Conservation (phyloP, 768 basidiomycete species). For the Serendipita sp. region DNA sequence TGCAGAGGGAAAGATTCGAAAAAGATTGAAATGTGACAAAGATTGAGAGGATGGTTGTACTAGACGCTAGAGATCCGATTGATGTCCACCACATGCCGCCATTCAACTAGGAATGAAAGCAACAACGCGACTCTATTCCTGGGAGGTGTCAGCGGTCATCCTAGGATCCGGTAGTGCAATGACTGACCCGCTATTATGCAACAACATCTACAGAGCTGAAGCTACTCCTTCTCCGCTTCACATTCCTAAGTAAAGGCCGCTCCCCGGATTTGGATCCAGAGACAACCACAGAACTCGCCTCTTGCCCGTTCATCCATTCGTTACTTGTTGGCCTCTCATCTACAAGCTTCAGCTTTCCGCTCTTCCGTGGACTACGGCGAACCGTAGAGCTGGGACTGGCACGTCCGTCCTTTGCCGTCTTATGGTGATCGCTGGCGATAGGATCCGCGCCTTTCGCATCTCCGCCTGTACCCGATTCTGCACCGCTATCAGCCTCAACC, state of each 20-base stretch:
- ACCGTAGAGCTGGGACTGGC: not conserved
- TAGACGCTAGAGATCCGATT: no score
- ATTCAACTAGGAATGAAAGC: no score
- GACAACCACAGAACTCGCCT: slow-evolving; percentile 51
- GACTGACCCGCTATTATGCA: slow-evolving; percentile 26
- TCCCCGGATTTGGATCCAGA: slow-evolving; percentile 49
- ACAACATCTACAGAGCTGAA: slow-evolving; percentile 79
- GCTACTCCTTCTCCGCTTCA: slow-evolving; percentile 67
- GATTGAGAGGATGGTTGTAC: no score
- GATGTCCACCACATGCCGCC: no score
- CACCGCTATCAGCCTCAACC: slow-evolving; percentile 2
- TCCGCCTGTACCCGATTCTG: slow-evolving; percentile 16
- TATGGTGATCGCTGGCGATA: slow-evolving; percentile 32
- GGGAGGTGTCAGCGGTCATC: not conserved
- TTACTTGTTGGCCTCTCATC: slow-evolving; percentile 24
- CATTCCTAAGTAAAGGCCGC: slow-evolving; percentile 56
- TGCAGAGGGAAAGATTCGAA: no score
- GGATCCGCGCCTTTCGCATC: slow-evolving; percentile 21
- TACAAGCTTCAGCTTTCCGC: slow-evolving; percentile 5
- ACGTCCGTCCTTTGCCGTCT: slow-evolving; percentile 18
- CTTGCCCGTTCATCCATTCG: slow-evolving; percentile 61
- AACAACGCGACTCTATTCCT: no score
- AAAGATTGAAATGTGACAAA: no score
- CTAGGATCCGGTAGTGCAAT: not conserved
- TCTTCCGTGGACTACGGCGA: slow-evolving; percentile 2